These are phyloP conservation scores for Colletotrichum sidae DNA, from an alignment of 2,329 filamentous ascomycete species.

Conservation along the genomic window DNA sequence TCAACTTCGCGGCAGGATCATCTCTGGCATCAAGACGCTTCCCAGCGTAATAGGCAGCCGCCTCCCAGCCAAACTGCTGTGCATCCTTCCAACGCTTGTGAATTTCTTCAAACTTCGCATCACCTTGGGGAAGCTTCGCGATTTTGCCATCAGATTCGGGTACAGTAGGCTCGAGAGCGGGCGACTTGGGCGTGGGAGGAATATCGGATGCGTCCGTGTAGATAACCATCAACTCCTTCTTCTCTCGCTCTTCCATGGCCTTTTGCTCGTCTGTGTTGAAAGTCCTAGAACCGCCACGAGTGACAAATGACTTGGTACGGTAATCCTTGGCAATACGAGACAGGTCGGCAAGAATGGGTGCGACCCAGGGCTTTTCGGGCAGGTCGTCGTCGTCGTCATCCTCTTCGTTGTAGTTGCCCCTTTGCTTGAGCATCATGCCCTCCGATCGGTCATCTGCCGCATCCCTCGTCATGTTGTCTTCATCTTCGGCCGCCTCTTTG, in stretches of 20 bases:
- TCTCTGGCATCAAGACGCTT: conserved; percentile 55
- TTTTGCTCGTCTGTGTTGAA: conserved; percentile 68
- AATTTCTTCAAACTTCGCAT: conserved; percentile 59
- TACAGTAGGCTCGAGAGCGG: conserved; percentile 49
- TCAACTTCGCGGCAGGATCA: conserved; percentile 50
- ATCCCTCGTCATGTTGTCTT: conserved; percentile 76
- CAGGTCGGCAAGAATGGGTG: conserved; percentile 61
- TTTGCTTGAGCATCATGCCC: conserved; percentile 74
- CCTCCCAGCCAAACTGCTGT: conserved; percentile 55
- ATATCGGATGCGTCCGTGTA: conserved; percentile 67
- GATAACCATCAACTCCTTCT: conserved; percentile 70
- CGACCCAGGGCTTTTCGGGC: conserved; percentile 64
- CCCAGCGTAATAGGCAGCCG: conserved; percentile 56
- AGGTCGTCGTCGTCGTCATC: conserved; percentile 68
- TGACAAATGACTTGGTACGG: conserved; percentile 62
- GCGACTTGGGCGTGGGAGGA: conserved; percentile 67
- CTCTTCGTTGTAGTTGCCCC: conserved; percentile 60
- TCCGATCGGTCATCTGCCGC: conserved; percentile 79
- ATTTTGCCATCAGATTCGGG: conserved; percentile 43
- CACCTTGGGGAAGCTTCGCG: conserved; percentile 52
- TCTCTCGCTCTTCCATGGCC: conserved; percentile 67
- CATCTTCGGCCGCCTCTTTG: conserved; percentile 78
- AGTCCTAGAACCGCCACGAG: conserved; percentile 62
- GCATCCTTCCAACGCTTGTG: conserved; percentile 62
- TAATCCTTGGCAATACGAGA: conserved; percentile 57